Evolutionary conservation across 345 rosid genomes (phyloP), one percentile per base, ranked within the genome.

Genomic region (Salix viminalis): DNA sequence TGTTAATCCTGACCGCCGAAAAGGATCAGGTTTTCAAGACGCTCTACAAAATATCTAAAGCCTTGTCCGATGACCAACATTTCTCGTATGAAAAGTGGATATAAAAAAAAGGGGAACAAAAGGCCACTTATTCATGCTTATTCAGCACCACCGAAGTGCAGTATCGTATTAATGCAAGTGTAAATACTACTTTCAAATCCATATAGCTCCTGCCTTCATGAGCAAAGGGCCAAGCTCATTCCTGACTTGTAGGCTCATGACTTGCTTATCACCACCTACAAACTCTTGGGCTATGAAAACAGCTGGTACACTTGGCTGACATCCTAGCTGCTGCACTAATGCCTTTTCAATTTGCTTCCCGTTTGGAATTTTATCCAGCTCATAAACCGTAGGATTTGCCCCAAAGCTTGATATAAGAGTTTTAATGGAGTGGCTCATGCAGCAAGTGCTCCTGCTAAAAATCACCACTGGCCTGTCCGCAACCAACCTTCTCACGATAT

Each of bases 241-340:
- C 85, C 75, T 87, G 54, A 94, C 85, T 37, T 91, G 89, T 70
- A 92, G 89, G 76, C 88, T 85, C 86, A 93, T 90, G 75, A 95
- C 69, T 82, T 95, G 91, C 75, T 87, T 87, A 28, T 96, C 84
- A 67, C 97, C 97, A 0, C 97, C 99, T 6, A 91, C 81, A 10
- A 90, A 84, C 78, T 86, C 83, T 70, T 91, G 82, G 11, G 91
- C 96, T 26, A 95, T 93, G 91, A 91, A 95, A 75, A 95, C 96
- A 0, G 91, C 91, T 1, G 99, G 99, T 23, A 90, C 87, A 24
- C 77, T 86, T 1, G 92, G 91, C 28, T 77, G 82, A 65, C 88
- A 86, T 21, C 97, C 97, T 48, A 87, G 81, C 82, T 87, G 82
- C 77, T 88, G 92, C 71, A 65, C 79, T 78, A 95, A 81, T 28